Evolutionary conservation across 305 asterid species (phyloP), one percentile per base, ranked within the genome.

Genomic region (Rubia tinctorum): DNA sequence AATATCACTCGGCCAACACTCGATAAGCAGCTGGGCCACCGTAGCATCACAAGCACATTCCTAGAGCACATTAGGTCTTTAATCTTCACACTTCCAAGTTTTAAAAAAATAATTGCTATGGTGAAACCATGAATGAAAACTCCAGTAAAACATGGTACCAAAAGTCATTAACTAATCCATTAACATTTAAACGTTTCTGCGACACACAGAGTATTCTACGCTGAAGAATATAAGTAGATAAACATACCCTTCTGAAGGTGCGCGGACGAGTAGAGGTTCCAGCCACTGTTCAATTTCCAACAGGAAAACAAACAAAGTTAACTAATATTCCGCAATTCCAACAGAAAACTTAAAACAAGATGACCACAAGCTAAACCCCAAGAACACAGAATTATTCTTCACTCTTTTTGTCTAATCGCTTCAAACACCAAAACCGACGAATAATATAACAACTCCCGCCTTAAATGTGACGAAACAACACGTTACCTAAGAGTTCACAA

Each of bases 261-360:
- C 78, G 78, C 42, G 81, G 81, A 20, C 81, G 81, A 62, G 78
- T 65, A 68, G 81, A 78, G 56, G 78, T 60, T 34, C 81, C 81
- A 68, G 81, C 78, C 70, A 39, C 79, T 75, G 76, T 73, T 51
- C 59, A n/a, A 55, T 70, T 42, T 34, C 15, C 62, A 73, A 63
- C 14, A 6, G n/a, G 68, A 7, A 42, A 56, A 10, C 9, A 37
- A 71, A 18, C 17, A 40, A 55, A 5, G 55, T 71, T 39, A 71
- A 63, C 22, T 43, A 53, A 42, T 25, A 27, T 40, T 43, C 64
- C 13, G 47, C 59, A 64, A 73, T 23, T 64, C 23, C 53, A 30
- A 77, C 27, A 69, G 14, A 13, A 22, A 71, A 37, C 17, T 5
- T 11, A 13, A 34, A 61, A 43, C 53, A 44, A 9, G 22, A 75